Conservation (phyloP, 495 filamentous ascomycete genomes). For the Xylaria acuta region DNA sequence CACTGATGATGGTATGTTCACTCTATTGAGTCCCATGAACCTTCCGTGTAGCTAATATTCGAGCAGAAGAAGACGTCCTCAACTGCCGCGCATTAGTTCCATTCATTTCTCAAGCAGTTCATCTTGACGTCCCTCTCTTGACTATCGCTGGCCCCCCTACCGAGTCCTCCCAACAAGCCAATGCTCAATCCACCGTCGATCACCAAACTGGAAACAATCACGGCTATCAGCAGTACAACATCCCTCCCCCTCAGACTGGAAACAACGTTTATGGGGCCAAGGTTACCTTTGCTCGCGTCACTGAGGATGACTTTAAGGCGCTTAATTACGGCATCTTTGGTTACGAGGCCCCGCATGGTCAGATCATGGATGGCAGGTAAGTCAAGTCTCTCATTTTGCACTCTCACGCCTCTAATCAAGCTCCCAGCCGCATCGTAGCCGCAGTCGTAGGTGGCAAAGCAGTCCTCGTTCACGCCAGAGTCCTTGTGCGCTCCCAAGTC, state of each 20-base stretch:
- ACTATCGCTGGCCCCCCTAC: not conserved
- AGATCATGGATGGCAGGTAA: slow-evolving; percentile 5
- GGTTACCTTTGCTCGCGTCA: not conserved
- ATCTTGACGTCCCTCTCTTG: not conserved
- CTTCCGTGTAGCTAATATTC: not conserved
- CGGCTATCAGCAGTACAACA: not conserved
- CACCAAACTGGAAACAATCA: not conserved
- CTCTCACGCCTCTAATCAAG: not conserved
- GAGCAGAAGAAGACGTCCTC: not conserved
- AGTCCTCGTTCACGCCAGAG: not conserved
- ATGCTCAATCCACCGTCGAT: not conserved
- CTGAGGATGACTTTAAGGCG: slow-evolving; percentile 1
- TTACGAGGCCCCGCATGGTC: not conserved
- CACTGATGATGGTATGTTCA: not conserved
- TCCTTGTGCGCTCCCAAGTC: not conserved
- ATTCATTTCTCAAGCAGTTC: not conserved
- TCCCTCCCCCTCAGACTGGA: not conserved
- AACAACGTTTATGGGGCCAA: not conserved
- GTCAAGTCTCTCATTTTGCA: not conserved
- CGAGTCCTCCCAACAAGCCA: not conserved
- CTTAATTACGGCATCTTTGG: not conserved
- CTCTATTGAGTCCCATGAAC: not conserved
- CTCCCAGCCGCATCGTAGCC: not conserved
- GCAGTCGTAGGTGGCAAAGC: not conserved
- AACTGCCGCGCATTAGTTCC: not conserved